A percentile compares a stretch with the other conserved stretches of the same genome.
Evolutionary conservation across 2,329 filamentous ascomycete species (phyloP).

Genomic region (Cercospora sojina): DNA sequence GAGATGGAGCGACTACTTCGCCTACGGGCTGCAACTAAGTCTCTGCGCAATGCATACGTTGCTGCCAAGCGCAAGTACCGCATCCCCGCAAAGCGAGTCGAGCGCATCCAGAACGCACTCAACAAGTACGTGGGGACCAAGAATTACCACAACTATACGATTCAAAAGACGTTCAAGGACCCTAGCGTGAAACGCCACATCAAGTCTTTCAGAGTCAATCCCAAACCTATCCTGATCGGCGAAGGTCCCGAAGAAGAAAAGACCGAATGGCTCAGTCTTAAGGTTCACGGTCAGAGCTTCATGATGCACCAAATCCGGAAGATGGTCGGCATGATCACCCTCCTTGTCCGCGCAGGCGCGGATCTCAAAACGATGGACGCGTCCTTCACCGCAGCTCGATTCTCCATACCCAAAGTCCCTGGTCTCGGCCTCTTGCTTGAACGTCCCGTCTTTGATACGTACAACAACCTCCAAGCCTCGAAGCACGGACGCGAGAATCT

Average conservation of each 20-base stretch:
- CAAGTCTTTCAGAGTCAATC: constrained; percentile 81
- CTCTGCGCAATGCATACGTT: constrained; percentile 77
- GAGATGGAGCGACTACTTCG: constrained; percentile 32
- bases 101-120: constrained; percentile 73
- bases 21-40: constrained; percentile 47
- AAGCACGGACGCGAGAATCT: constrained; percentile 67
- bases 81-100: constrained; percentile 68
- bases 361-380: constrained; percentile 66
- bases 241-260: constrained; percentile 48
- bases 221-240: constrained; percentile 53
- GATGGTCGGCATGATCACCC: constrained; percentile 90
- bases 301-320: constrained; percentile 99
- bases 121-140: constrained; percentile 75
- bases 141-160: constrained; percentile 97
- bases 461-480: constrained; percentile 71
- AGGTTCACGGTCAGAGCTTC: constrained; percentile 96
- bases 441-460: constrained; percentile 84
- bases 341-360: constrained; percentile 82
- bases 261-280: constrained; percentile 92
- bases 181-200: constrained; percentile 86
- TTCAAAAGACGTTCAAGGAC: constrained; percentile 79
- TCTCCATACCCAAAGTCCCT: constrained; percentile 92
- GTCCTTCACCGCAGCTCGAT: constrained; percentile 68
- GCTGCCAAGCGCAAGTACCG: constrained; percentile 82
- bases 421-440: constrained; percentile 85